A percentile compares a stretch with the other conserved stretches of the same genome.
Evolutionary conservation across 1,284 basidiomycete species (phyloP).

Genomic region (Cryptococcus amylolentus): DNA sequence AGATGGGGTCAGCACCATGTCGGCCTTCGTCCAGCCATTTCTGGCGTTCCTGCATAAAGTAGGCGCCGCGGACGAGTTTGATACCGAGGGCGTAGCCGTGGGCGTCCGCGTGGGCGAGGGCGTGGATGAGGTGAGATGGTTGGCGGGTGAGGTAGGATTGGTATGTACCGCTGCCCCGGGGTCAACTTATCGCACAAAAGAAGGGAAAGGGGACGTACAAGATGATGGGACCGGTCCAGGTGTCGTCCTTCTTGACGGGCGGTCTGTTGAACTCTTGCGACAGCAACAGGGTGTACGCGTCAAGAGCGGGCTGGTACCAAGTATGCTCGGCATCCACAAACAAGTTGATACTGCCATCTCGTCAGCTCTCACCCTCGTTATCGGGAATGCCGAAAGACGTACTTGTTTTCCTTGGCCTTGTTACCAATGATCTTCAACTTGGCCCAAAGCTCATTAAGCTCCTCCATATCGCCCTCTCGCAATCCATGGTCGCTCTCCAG

Average conservation of each 20-base stretch:
- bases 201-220: conserved; percentile 21
- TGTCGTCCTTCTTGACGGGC: conserved; percentile 6
- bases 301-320: conserved; percentile 79
- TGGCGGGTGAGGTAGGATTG: conserved; percentile 71
- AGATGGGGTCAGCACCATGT: conserved; percentile 50
- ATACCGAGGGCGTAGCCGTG: conserved; percentile 78
- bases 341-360: conserved; percentile 50
- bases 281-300: conserved; percentile 69
- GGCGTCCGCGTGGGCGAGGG: conserved; percentile 65
- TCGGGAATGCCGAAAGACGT: conserved; percentile 8
- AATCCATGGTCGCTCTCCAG: conserved; percentile 36
- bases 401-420: conserved; percentile 55
- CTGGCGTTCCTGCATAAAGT: conserved; percentile 69
- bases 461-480: conserved; percentile 55
- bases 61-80: conserved; percentile 93
- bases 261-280: conserved; percentile 70
- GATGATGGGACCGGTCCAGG: conserved; percentile 37
- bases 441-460: conserved; percentile 60
- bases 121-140: conserved; percentile 63
- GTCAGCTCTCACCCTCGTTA: conserved; percentile 4
- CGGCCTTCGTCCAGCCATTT: conserved; percentile 43
- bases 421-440: conserved; percentile 61
- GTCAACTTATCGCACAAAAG: background rate
- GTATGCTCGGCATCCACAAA: conserved; percentile 77
- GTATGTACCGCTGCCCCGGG: conserved; percentile 62